These are phyloP conservation scores for Biscogniauxia marginata DNA, from an alignment of 2,329 filamentous ascomycete species.

Conservation along the genomic window DNA sequence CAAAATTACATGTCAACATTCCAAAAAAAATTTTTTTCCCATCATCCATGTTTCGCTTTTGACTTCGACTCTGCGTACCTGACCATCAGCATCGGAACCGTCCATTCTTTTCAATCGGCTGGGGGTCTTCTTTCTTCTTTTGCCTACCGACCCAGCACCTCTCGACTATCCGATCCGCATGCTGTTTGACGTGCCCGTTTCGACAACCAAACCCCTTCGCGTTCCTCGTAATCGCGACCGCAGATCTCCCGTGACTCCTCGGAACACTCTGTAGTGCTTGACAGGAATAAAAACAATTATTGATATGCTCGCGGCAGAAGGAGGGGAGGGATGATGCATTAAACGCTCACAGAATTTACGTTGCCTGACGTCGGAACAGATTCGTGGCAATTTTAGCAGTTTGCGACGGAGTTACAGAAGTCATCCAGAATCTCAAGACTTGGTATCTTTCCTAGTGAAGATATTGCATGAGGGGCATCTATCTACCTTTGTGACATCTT, in stretches of 20 bases:
- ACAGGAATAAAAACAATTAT: neutral
- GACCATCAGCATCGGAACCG: neutral
- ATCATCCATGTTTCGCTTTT: neutral
- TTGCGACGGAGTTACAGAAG: constrained; percentile 20
- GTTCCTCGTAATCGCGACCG: neutral
- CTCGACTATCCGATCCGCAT: neutral
- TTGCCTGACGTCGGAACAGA: constrained; percentile 19
- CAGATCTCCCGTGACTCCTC: neutral
- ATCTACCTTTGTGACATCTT: constrained; percentile 26
- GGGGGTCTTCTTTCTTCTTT: neutral
- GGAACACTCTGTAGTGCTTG: neutral
- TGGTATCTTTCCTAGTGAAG: constrained; percentile 27
- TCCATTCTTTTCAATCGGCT: neutral
- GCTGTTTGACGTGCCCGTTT: neutral
- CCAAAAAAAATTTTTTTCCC: neutral
- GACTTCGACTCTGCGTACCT: neutral
- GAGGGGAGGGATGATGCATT: neutral
- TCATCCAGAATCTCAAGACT: constrained; percentile 26
- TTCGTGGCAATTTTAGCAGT: constrained; percentile 21
- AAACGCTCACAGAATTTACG: constrained; percentile 21
- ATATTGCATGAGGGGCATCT: constrained; percentile 24
- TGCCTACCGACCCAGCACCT: neutral
- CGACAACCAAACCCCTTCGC: neutral
- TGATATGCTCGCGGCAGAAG: neutral
- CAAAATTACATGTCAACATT: neutral